Conservation (phyloP, 805 yeast species). For the Yamadazyma sp. region DNA sequence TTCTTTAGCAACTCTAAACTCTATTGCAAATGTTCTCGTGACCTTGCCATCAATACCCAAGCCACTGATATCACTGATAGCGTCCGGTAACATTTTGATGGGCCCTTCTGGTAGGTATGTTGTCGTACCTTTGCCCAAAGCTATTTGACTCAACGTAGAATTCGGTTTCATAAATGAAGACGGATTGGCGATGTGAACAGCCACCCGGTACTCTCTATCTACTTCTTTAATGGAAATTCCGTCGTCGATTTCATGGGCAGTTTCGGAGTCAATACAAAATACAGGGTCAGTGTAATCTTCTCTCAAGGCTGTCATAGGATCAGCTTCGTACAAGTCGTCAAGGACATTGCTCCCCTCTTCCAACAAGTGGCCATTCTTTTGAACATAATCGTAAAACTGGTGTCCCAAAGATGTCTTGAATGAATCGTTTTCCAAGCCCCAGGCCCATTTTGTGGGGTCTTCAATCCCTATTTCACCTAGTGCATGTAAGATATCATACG, state of each 20-base stretch:
- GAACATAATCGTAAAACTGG: conserved; percentile 10
- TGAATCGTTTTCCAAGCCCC: conserved; percentile 11
- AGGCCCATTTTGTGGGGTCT: conserved; percentile 56
- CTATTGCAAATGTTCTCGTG: conserved; percentile 46
- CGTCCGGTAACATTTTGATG: conserved; percentile 67
- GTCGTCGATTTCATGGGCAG: conserved; percentile 91
- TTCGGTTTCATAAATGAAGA: conserved; percentile 55
- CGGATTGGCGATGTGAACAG: conserved; percentile 87
- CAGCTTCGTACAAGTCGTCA: conserved; percentile 27
- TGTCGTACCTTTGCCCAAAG: conserved; percentile 61
- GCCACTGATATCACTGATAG: conserved; percentile 51
- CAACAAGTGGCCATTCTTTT: not conserved
- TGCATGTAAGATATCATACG: conserved; percentile 47
- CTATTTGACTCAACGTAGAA: conserved; percentile 50
- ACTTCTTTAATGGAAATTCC: conserved; percentile 65
- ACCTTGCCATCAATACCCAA: conserved; percentile 39
- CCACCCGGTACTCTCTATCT: conserved; percentile 39
- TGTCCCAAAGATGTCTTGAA: not conserved
- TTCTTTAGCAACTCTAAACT: conserved; percentile 24
- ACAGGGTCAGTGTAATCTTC: conserved; percentile 51
- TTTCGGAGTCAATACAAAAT: conserved; percentile 78
- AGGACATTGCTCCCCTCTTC: not conserved
- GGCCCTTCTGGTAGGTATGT: conserved; percentile 70
- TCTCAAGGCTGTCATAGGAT: conserved; percentile 34
- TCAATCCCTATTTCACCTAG: conserved; percentile 26